Evolutionary conservation across 2,329 filamentous ascomycete species (phyloP), one percentile per base, ranked within the genome.

Genomic region (Cladosporium sp.): DNA sequence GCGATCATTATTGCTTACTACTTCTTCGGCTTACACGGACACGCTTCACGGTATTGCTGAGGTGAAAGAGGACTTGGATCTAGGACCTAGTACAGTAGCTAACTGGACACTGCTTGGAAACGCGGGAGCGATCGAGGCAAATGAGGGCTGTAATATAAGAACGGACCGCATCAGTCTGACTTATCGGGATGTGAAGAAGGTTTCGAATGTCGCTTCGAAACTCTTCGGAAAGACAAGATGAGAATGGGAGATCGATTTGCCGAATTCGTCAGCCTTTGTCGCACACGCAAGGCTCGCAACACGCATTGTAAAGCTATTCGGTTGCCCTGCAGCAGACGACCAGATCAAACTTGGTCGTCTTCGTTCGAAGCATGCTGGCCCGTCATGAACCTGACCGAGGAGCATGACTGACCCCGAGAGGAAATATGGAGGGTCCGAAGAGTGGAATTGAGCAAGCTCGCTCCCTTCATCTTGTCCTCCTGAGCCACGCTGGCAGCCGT

Each of bases 121-220:
- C 16, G 66, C 68, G 2, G 68, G 72, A 3, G 18, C n/a, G 3
- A 61, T 74, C 31, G 63, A 64, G 10, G 58, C 42, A 56, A 62
- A 48, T 76, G 71, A 74, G 9, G 85, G 85, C 1, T 70, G 69
- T 40, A 84, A 81, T 63, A 62, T 74, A 48, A 78, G 87, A 40
- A 69, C 72, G 41, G 83, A 77, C 9, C 79, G 88, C 52, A 81
- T 83, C 22, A 91, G 87, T 69, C 72, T 92, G 59, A 93, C 88
- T 1, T 92, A 93, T 66, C 79, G 92, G 59, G 91, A 97, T 72
- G 92, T 97, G 38, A 72, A 92, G 59, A 87, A 86, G 63, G 87
- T 95, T 14, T 86, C 85, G 7, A 88, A 83, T 60, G 70, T 89
- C 18, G 86, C 86, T 28, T 82, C 75, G 66, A 87, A 83, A 61